phyloP scores from a whole-genome alignment of 108 stramenopile species.

The Skeletonema grethae region DNA sequence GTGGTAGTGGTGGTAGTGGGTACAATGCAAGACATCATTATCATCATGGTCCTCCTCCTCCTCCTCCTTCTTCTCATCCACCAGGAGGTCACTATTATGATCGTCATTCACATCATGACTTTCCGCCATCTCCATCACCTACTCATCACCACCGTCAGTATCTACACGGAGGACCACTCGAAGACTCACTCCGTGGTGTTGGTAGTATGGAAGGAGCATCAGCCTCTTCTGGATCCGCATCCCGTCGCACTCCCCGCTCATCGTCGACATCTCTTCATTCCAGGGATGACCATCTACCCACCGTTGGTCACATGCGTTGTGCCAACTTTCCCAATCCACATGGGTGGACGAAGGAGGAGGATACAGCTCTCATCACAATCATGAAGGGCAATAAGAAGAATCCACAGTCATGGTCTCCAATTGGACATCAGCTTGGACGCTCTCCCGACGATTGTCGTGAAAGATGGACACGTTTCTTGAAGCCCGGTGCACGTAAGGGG shows the following conservation, averaged over 20 bases:
- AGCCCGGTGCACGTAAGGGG: slow-evolving; percentile 53
- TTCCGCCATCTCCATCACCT: background rate
- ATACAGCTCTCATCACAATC: background rate
- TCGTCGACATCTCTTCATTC: background rate
- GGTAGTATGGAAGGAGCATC: background rate
- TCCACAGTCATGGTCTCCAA: background rate
- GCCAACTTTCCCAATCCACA: background rate
- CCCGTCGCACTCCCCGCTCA: background rate
- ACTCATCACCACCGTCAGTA: background rate
- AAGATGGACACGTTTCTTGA: slow-evolving; percentile 49
- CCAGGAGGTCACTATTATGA: background rate
- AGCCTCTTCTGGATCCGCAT: background rate
- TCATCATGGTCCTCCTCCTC: background rate
- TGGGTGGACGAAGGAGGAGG: background rate
- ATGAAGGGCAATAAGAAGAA: background rate
- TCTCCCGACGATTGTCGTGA: slow-evolving; percentile 40
- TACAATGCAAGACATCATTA: background rate
- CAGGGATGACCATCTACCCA: background rate
- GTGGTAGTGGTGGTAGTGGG: background rate
- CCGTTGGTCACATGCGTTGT: background rate
- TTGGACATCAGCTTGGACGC: slow-evolving; percentile 5
- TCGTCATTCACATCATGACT: background rate
- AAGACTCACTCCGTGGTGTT: background rate
- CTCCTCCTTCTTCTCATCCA: background rate
- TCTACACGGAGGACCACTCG: background rate